phyloP scores from a whole-genome alignment of 192 early-diverging fungal genomes.

The Coemansia sp. region DNA sequence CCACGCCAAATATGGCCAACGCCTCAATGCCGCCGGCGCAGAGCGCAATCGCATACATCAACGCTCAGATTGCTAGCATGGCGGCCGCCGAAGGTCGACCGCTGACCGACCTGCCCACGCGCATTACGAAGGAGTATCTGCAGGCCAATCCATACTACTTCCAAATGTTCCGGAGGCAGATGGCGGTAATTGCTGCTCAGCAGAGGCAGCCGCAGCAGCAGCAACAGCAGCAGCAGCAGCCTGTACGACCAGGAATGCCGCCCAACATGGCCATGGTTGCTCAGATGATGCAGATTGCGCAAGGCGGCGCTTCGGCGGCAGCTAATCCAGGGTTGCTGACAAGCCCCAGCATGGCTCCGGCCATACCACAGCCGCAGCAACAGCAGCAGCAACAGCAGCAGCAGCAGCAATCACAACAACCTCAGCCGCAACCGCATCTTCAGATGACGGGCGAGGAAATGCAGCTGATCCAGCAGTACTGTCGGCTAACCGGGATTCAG shows the following conservation, averaged over 20 bases:
- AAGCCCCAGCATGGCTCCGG: constrained; percentile 16
- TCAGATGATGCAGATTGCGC: constrained; percentile 20
- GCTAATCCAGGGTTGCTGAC: constrained; percentile 1
- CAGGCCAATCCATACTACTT: constrained; percentile 35
- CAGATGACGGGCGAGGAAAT: constrained; percentile 33
- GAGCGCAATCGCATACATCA: constrained; percentile 16
- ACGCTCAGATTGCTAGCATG: constrained; percentile 11
- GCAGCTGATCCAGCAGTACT: constrained; percentile 24
- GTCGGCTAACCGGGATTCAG: constrained; percentile 9
- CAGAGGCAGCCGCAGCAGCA: constrained; percentile 7
- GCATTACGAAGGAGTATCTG: constrained; percentile 42
- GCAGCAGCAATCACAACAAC: background rate
- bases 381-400: no score
- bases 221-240: constrained; percentile 15
- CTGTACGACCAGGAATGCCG: constrained; percentile 22
- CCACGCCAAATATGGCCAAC: background rate
- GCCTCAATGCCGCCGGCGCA: background rate
- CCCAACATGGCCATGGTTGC: constrained; percentile 17
- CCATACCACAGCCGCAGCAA: background rate
- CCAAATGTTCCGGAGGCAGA: constrained; percentile 19
- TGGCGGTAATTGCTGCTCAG: constrained; percentile 3
- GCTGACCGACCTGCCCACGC: constrained; percentile 15
- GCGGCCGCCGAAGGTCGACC: constrained; percentile 8
- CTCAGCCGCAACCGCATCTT: background rate
- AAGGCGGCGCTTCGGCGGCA: background rate